These are phyloP conservation scores for Rhizopus delemar DNA, from an alignment of 371 early-diverging fungal species.

Conservation along the genomic window DNA sequence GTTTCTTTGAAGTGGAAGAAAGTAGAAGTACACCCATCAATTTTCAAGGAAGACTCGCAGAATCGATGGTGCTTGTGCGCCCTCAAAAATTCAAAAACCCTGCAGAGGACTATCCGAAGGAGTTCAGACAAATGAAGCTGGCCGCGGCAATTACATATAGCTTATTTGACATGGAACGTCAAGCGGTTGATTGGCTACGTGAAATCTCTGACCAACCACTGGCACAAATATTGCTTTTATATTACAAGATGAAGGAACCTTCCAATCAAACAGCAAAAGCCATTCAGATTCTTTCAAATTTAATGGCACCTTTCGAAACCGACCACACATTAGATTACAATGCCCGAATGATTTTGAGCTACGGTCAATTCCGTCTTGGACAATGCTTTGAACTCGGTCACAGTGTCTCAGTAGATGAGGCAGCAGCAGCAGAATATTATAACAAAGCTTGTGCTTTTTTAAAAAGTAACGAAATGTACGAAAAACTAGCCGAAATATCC, in stretches of 20 bases:
- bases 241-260: constrained; percentile 22
- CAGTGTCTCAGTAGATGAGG: constrained; percentile 7
- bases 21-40: constrained; percentile 11
- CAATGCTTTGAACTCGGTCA: constrained; percentile 26
- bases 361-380: constrained; percentile 25
- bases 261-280: neutral
- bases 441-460: constrained; percentile 19
- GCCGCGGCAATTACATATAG: constrained; percentile 29
- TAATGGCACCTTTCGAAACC: constrained; percentile 9
- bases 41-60: constrained; percentile 14
- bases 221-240: constrained; percentile 19
- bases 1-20: constrained; percentile 16
- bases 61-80: constrained; percentile 14
- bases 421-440: constrained; percentile 15
- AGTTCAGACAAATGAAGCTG: constrained; percentile 21
- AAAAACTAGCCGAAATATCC: constrained; percentile 14
- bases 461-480: constrained; percentile 19
- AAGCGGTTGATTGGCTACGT: constrained; percentile 23
- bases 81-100: constrained; percentile 4
- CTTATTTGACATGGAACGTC: constrained; percentile 23
- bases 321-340: constrained; percentile 10
- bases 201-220: constrained; percentile 16
- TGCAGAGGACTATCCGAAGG: constrained; percentile 12
- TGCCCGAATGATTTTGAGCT: constrained; percentile 17
- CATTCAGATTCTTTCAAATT: neutral